These are phyloP conservation scores for Nemania serpens DNA, from an alignment of 2,329 filamentous ascomycete genomes.

Conservation along the genomic window DNA sequence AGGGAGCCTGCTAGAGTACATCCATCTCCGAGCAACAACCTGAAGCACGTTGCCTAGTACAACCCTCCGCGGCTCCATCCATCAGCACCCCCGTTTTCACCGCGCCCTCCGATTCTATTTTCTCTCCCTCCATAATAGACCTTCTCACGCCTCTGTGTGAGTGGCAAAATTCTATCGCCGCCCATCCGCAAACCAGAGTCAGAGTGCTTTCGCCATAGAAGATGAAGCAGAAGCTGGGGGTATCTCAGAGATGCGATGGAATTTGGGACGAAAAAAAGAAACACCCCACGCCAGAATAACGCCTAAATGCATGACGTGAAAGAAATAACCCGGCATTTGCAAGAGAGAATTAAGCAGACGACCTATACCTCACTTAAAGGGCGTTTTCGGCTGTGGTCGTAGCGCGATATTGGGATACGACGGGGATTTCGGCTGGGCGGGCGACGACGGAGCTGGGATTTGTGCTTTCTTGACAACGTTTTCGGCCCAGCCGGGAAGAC, in stretches of 20 bases:
- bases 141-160: neutral
- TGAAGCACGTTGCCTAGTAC: too few relatives aligned
- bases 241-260: constrained; percentile 30
- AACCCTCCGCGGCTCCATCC: too few relatives aligned
- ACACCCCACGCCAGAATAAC: constrained; percentile 18
- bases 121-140: neutral
- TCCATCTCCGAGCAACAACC: too few relatives aligned
- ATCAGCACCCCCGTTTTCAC: neutral
- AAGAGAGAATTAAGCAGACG: neutral
- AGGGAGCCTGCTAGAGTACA: too few relatives aligned
- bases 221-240: constrained; percentile 24
- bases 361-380: constrained; percentile 29
- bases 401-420: constrained; percentile 5
- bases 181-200: neutral
- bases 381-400: constrained; percentile 28
- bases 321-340: too few relatives aligned
- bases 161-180: neutral
- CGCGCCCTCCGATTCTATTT: neutral
- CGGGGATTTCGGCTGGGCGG: constrained; percentile 12
- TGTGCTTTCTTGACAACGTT: constrained; percentile 32
- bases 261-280: neutral
- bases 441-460: constrained; percentile 26
- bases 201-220: constrained; percentile 7
- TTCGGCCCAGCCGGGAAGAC: constrained; percentile 38
- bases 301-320: constrained; percentile 1